Evolutionary conservation across 129 eudicot species (phyloP).

Genomic region (Ambrosia artemisiifolia): DNA sequence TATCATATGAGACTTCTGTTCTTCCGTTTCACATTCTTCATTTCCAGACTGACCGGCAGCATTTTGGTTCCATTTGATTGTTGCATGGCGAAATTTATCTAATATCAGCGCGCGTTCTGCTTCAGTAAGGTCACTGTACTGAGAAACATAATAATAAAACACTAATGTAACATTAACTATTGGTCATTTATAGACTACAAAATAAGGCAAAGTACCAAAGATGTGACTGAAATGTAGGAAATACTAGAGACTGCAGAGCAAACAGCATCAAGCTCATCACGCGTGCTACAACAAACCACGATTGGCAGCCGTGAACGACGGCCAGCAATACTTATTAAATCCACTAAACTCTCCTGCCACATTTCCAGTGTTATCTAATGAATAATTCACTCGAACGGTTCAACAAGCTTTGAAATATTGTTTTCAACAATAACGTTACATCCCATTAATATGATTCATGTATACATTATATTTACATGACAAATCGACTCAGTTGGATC

Average conservation of each 20-base stretch:
- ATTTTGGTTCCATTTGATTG: slow-evolving; percentile 62
- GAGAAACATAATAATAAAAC: too few relatives aligned
- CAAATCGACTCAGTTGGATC: too few relatives aligned
- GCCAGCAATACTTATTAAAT: slow-evolving; percentile 74
- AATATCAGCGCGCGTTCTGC: slow-evolving; percentile 55
- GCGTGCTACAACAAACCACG: slow-evolving; percentile 78
- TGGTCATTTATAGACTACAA: background rate
- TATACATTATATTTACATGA: too few relatives aligned
- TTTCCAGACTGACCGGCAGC: slow-evolving; percentile 35
- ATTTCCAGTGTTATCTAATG: background rate
- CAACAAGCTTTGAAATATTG: background rate
- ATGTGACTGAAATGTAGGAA: slow-evolving; percentile 46
- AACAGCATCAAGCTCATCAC: slow-evolving; percentile 91
- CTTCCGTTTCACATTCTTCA: slow-evolving; percentile 44
- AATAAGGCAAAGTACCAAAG: slow-evolving; percentile 45
- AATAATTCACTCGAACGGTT: background rate
- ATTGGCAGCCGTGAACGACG: slow-evolving; percentile 72
- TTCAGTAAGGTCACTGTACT: slow-evolving; percentile 93
- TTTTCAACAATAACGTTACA: too few relatives aligned
- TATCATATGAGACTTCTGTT: slow-evolving; percentile 66
- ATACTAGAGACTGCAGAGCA: slow-evolving; percentile 66
- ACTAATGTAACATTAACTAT: background rate
- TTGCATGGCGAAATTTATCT: slow-evolving; percentile 61
- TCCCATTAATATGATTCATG: too few relatives aligned
- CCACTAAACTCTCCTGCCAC: slow-evolving; percentile 78